Evolutionary conservation across 257 asterid genomes (phyloP).

Genomic region (Solanum etuberosum): DNA sequence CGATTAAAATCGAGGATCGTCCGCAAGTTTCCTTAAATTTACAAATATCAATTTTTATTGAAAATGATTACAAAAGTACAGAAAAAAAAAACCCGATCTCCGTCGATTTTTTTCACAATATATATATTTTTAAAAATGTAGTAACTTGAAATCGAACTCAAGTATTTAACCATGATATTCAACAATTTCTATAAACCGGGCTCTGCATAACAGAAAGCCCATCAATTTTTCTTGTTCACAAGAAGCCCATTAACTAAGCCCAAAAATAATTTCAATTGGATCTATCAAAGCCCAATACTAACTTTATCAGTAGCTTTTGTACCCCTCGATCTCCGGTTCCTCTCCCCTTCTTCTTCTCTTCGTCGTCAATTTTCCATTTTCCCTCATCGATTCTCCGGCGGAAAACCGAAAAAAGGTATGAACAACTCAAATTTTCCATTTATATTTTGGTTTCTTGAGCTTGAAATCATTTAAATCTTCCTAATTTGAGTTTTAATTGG

Average conservation of each 20-base stretch:
- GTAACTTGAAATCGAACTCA: background rate
- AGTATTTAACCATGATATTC: background rate
- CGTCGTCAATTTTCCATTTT: background rate
- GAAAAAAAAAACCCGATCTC: too few relatives aligned
- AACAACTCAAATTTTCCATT: background rate
- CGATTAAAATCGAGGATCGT: background rate
- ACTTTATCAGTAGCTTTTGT: background rate
- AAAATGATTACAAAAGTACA: too few relatives aligned
- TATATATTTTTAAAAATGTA: too few relatives aligned
- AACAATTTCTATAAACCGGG: background rate
- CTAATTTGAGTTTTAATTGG: background rate
- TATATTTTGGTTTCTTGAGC: background rate
- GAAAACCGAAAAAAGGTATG: background rate
- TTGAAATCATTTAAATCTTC: background rate
- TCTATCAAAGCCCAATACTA: background rate
- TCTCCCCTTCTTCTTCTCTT: background rate
- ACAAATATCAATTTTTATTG: background rate
- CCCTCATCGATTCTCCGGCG: background rate
- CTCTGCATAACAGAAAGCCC: background rate
- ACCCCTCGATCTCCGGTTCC: background rate
- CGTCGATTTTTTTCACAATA: too few relatives aligned
- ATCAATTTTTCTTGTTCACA: background rate
- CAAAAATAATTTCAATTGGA: background rate
- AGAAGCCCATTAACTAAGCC: background rate
- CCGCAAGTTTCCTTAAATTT: background rate